These are phyloP conservation scores for Euphrasia arctica DNA, from an alignment of 305 asterid species.

Conservation along the genomic window DNA sequence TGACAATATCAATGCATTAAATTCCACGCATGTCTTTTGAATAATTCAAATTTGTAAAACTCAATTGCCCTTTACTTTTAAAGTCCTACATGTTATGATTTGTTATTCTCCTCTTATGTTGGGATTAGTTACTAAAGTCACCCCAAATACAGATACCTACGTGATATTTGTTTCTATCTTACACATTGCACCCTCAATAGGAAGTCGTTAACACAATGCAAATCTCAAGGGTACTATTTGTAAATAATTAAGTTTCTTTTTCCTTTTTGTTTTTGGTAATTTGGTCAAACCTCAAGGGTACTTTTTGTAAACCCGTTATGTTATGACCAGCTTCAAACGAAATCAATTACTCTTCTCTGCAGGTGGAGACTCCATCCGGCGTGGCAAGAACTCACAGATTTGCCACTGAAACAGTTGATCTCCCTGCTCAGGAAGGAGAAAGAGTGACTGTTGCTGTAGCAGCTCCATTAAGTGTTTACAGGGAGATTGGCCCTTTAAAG, in stretches of 20 bases:
- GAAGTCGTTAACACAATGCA: background rate
- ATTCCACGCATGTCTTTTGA: no score
- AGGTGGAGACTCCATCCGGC: conserved; percentile 94
- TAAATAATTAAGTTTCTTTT: background rate
- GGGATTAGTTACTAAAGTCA: no score
- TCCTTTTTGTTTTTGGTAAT: background rate
- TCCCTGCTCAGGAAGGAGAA: conserved; percentile 96
- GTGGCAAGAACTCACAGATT: conserved; percentile 88
- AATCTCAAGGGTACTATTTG: no score
- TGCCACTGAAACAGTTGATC: conserved; percentile 95
- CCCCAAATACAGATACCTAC: background rate
- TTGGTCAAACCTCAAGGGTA: background rate
- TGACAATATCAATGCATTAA: no score
- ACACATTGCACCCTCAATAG: no score
- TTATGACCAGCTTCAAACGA: background rate
- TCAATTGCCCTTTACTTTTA: background rate
- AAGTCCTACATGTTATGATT: background rate
- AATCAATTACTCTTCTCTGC: conserved; percentile 27
- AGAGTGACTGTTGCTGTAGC: conserved; percentile 88
- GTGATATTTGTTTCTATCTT: background rate
- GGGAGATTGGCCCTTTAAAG: conserved; percentile 77
- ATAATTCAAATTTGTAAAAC: no score
- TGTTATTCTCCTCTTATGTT: background rate
- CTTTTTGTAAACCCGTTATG: background rate
- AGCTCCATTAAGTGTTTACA: conserved; percentile 66